phyloP scores from a whole-genome alignment of 2,329 filamentous ascomycete genomes.

The Exophiala sideris region DNA sequence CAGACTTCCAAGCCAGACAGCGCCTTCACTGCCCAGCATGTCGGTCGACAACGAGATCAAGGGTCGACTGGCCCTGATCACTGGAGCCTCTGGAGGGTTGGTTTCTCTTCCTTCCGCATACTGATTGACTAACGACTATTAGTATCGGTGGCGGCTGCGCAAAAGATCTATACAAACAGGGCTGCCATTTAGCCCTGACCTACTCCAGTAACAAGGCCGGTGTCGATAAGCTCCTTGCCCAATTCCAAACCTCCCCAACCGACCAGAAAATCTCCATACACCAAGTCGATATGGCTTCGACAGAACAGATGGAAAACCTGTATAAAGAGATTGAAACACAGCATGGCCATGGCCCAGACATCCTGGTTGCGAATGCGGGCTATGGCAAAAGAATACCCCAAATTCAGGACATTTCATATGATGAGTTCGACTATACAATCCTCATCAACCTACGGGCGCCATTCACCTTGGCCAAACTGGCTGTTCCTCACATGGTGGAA shows the following conservation, averaged over 20 bases:
- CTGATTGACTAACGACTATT: conserved; percentile 2
- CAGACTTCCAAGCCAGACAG: background rate
- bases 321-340: conserved; percentile 35
- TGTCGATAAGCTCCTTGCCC: conserved; percentile 45
- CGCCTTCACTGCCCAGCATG: conserved; percentile 14
- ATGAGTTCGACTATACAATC: conserved; percentile 56
- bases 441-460: conserved; percentile 61
- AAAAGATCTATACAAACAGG: conserved; percentile 51
- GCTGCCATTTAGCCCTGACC: conserved; percentile 57
- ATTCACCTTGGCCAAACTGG: conserved; percentile 60
- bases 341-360: conserved; percentile 48
- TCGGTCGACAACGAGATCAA: conserved; percentile 46
- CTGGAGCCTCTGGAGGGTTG: conserved; percentile 61
- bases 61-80: conserved; percentile 57
- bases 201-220: conserved; percentile 53
- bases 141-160: conserved; percentile 63
- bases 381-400: conserved; percentile 57
- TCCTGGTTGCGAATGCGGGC: conserved; percentile 64
- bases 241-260: conserved; percentile 32
- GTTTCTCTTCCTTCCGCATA: conserved; percentile 11
- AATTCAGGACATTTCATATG: conserved; percentile 54
- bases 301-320: conserved; percentile 52
- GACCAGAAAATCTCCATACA: conserved; percentile 50
- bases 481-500: conserved; percentile 59
- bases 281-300: conserved; percentile 56